Conservation (phyloP, 202 grass and related monocot species). For the Hordeum pubiflorum region DNA sequence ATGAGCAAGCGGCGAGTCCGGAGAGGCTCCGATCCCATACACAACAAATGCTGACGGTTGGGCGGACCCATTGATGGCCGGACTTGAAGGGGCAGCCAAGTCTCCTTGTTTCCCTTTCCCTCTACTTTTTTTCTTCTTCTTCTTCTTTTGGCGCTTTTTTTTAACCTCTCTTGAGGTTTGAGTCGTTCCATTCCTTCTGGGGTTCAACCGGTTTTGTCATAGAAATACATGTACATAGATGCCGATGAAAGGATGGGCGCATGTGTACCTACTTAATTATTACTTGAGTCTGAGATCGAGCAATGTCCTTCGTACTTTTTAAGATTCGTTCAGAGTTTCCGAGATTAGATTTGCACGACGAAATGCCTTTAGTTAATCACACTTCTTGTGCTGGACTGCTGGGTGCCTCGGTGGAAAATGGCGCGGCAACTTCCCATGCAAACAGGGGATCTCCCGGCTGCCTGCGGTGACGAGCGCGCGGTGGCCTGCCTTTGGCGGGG, state of each 20-base stretch:
- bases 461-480: too few relatives aligned
- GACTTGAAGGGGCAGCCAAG: not conserved
- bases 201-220: slow-evolving; percentile 26
- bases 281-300: not conserved
- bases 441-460: too few relatives aligned
- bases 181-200: slow-evolving; percentile 10
- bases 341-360: not conserved
- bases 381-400: too few relatives aligned
- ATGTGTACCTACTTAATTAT: not conserved
- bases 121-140: not conserved
- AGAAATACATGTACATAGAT: slow-evolving; percentile 45
- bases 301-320: not conserved
- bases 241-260: not conserved
- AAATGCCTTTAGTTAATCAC: not conserved
- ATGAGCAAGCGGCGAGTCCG: slow-evolving; percentile 65
- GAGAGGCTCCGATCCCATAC: slow-evolving; percentile 61
- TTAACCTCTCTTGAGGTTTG: not conserved
- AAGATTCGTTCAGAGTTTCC: too few relatives aligned
- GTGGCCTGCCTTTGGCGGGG: too few relatives aligned
- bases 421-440: too few relatives aligned
- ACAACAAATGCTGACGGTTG: slow-evolving; percentile 50
- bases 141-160: not conserved
- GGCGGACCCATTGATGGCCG: not conserved
- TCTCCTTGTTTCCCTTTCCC: not conserved
- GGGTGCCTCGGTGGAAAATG: not conserved